Evolutionary conservation across 2,329 filamentous ascomycete genomes (phyloP).

Genomic region (Mycosphaerella arachidis): DNA sequence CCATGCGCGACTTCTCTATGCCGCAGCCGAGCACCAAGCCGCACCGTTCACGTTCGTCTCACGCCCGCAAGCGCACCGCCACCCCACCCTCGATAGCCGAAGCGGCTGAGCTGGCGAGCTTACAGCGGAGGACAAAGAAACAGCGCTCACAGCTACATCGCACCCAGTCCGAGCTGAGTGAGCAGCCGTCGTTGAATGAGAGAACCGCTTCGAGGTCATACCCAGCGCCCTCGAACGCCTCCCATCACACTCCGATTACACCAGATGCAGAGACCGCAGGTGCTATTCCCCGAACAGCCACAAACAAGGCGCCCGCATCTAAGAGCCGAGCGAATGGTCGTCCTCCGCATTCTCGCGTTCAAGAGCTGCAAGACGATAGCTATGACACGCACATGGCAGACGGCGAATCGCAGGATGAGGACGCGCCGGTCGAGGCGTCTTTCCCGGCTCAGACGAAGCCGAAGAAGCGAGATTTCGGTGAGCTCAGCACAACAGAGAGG

Average conservation of each 20-base stretch:
- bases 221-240: conserved; percentile 17
- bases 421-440: conserved; percentile 21
- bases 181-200: conserved; percentile 28
- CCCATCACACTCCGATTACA: conserved; percentile 30
- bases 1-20: conserved; percentile 15
- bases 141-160: conserved; percentile 37
- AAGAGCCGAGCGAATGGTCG: conserved; percentile 18
- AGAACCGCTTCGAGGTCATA: conserved; percentile 19
- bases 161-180: conserved; percentile 26
- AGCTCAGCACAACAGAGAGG: conserved; percentile 15
- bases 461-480: conserved; percentile 16
- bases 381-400: conserved; percentile 27
- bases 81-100: conserved; percentile 54
- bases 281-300: conserved; percentile 15
- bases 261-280: conserved; percentile 31
- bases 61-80: conserved; percentile 42
- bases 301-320: conserved; percentile 13
- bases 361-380: conserved; percentile 26
- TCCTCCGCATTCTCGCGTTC: conserved; percentile 25
- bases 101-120: conserved; percentile 46
- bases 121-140: conserved; percentile 49
- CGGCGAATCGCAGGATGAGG: conserved; percentile 27
- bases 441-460: conserved; percentile 22
- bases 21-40: conserved; percentile 17
- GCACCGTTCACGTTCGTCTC: conserved; percentile 32